phyloP scores from a whole-genome alignment of 441 rosid species.

The Populus hybrid region DNA sequence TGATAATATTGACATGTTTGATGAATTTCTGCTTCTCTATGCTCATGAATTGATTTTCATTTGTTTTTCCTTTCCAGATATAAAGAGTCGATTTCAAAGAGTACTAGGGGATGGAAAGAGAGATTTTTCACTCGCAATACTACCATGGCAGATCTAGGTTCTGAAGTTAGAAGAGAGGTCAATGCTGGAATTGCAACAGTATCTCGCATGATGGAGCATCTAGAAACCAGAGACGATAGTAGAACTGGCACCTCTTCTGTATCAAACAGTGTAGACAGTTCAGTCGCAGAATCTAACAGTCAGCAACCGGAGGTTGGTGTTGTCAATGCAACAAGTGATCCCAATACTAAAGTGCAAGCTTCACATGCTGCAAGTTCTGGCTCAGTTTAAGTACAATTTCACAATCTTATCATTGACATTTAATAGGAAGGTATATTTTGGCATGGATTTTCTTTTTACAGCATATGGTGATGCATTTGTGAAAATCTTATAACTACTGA shows the following conservation, averaged over 20 bases:
- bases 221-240: slow-evolving; percentile 40
- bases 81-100: slow-evolving; percentile 67
- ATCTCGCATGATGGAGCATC: slow-evolving; percentile 61
- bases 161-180: slow-evolving; percentile 65
- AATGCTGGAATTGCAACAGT: slow-evolving; percentile 63
- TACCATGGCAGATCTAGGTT: slow-evolving; percentile 50
- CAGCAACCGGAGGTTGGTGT: slow-evolving; percentile 29
- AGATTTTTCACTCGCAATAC: slow-evolving; percentile 58
- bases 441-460: neutral
- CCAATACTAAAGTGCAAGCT: slow-evolving; percentile 25
- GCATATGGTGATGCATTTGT: neutral
- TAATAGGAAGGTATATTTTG: slow-evolving; percentile 15
- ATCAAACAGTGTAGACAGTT: slow-evolving; percentile 31
- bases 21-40: neutral
- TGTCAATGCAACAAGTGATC: slow-evolving; percentile 28
- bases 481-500: neutral
- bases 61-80: slow-evolving; percentile 32
- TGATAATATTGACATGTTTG: neutral
- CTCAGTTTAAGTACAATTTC: slow-evolving; percentile 35
- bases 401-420: slow-evolving; percentile 15
- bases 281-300: slow-evolving; percentile 27
- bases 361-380: slow-evolving; percentile 53
- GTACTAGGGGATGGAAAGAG: slow-evolving; percentile 75
- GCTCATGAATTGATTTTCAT: neutral
- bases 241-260: slow-evolving; percentile 29